Evolutionary conservation across 2,329 filamentous ascomycete genomes (phyloP).

Genomic region (Epichloe brachyelytri): DNA sequence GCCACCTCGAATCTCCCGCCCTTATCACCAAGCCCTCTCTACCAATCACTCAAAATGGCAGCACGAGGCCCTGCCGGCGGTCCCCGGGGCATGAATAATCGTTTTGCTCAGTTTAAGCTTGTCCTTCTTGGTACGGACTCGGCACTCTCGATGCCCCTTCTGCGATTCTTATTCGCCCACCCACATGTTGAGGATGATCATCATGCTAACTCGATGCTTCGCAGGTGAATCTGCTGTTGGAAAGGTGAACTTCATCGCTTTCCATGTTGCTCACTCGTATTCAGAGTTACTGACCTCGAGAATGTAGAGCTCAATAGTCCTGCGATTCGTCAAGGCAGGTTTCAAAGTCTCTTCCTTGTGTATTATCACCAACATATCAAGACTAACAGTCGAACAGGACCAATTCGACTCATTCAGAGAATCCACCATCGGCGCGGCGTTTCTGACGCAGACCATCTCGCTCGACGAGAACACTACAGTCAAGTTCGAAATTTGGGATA

Average conservation of each 20-base stretch:
- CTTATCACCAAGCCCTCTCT: neutral
- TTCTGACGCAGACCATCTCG: slow-evolving; percentile 96
- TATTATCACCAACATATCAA: neutral
- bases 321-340: slow-evolving; percentile 92
- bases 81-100: slow-evolving; percentile 55
- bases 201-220: slow-evolving; percentile 8
- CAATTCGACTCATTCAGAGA: slow-evolving; percentile 98
- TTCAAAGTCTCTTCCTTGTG: neutral
- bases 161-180: neutral
- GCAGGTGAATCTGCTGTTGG: slow-evolving; percentile 95
- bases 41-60: slow-evolving; percentile 50
- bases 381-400: slow-evolving; percentile 44
- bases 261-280: slow-evolving; percentile 1
- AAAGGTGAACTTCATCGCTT: slow-evolving; percentile 51
- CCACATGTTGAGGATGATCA: neutral
- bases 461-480: slow-evolving; percentile 97
- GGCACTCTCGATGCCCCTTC: neutral
- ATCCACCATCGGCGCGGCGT: slow-evolving; percentile 95
- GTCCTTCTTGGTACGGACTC: slow-evolving; percentile 74
- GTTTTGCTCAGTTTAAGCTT: slow-evolving; percentile 98
- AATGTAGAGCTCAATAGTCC: slow-evolving; percentile 82
- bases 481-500: slow-evolving; percentile 99
- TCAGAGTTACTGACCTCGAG: slow-evolving; percentile 9
- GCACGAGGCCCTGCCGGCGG: slow-evolving; percentile 57
- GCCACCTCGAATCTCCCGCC: neutral